Percentiles rank a stretch among this genome's conserved stretches.
Evolutionary conservation across 441 rosid genomes (phyloP).

Genomic region (Cnidoscolus chayamansa): DNA sequence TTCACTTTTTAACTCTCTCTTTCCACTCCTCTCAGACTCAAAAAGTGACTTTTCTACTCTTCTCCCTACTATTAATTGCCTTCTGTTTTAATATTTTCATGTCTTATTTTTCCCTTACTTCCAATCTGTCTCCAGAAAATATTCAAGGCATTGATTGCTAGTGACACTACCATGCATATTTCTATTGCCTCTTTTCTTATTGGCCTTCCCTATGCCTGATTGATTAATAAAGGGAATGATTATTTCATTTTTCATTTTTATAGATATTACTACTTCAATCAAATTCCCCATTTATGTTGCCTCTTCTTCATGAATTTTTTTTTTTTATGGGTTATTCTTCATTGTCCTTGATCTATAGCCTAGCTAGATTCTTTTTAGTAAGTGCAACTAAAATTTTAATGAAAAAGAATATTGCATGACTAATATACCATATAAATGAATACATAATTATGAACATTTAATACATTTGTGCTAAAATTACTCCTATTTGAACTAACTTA

Average conservation of each 20-base stretch:
- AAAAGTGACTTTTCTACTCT: slow-evolving; percentile 8
- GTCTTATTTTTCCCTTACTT: slow-evolving; percentile 17
- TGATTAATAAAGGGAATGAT: slow-evolving; percentile 2
- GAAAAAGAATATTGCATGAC: too few relatives aligned
- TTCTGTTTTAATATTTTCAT: slow-evolving; percentile 23
- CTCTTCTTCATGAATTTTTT: slow-evolving; percentile 10
- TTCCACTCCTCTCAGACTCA: too few relatives aligned
- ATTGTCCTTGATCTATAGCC: not conserved
- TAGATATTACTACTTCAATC: not conserved
- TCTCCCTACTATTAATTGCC: slow-evolving; percentile 23
- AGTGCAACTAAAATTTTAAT: not conserved
- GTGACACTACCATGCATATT: not conserved
- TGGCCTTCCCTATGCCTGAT: not conserved
- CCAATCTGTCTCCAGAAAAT: slow-evolving; percentile 18
- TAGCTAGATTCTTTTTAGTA: not conserved
- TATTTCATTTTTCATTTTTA: slow-evolving; percentile 12
- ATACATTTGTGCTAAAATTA: too few relatives aligned
- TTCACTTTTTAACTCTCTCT: not conserved
- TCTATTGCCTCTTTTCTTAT: not conserved
- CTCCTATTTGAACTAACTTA: too few relatives aligned
- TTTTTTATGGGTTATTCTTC: slow-evolving; percentile 1
- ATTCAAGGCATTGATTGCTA: slow-evolving; percentile 4
- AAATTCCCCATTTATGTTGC: not conserved
- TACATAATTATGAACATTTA: too few relatives aligned
- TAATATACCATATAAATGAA: too few relatives aligned